These are phyloP conservation scores for Rutstroemia sp. DNA, from an alignment of 2,329 filamentous ascomycete species.

Conservation along the genomic window DNA sequence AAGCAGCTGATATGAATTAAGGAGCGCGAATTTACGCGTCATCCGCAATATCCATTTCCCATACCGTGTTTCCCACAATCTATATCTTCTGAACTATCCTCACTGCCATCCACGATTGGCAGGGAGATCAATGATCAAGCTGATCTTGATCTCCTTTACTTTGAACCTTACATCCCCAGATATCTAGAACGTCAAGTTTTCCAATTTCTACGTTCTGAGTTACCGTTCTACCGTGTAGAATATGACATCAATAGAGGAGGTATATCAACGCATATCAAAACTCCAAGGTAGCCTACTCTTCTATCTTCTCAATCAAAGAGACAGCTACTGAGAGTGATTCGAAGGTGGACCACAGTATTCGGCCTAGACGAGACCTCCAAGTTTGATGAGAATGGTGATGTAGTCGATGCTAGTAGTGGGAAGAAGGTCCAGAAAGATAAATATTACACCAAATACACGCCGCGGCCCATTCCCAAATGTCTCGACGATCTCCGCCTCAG, in stretches of 20 bases:
- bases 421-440: constrained; percentile 42
- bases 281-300: constrained; percentile 35
- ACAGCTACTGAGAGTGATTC: constrained; percentile 35
- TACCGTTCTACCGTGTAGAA: constrained; percentile 70
- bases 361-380: constrained; percentile 54
- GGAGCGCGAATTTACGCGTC: constrained; percentile 28
- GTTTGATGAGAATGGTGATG: constrained; percentile 41
- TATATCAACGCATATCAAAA: constrained; percentile 52
- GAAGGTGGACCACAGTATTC: constrained; percentile 53
- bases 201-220: constrained; percentile 59
- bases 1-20: constrained; percentile 1
- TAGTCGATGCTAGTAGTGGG: constrained; percentile 39
- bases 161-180: constrained; percentile 61
- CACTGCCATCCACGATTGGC: constrained; percentile 45
- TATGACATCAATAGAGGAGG: constrained; percentile 64
- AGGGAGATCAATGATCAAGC: constrained; percentile 56
- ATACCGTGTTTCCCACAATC: constrained; percentile 38
- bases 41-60: constrained; percentile 43
- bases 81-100: constrained; percentile 34
- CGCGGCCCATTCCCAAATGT: constrained; percentile 64
- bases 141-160: constrained; percentile 68
- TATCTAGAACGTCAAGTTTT: constrained; percentile 54
- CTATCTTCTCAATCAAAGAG: not conserved
- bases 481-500: constrained; percentile 55
- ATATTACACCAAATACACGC: constrained; percentile 46